phyloP scores from a whole-genome alignment of 805 yeast genomes.

The Cyberlindnera mississippiensis region DNA sequence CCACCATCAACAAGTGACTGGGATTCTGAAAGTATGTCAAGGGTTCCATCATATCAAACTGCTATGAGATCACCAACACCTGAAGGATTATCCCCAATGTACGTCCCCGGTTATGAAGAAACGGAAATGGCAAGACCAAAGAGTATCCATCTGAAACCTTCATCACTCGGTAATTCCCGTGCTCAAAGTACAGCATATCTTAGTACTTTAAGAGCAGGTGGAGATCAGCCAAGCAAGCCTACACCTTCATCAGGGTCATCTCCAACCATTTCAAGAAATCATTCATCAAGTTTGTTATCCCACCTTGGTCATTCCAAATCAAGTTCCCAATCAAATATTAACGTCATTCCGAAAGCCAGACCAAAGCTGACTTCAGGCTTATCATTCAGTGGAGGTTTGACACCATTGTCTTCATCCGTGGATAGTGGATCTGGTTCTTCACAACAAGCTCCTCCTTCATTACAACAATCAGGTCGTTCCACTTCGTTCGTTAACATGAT shows the following conservation, averaged over 20 bases:
- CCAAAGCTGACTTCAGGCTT: conserved; percentile 8
- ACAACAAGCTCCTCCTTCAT: conserved; percentile 2
- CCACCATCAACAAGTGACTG: conserved; percentile 29
- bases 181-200: conserved; percentile 26
- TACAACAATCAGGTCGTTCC: conserved; percentile 18
- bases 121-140: conserved; percentile 22
- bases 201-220: conserved; percentile 20
- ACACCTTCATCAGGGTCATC: conserved; percentile 18
- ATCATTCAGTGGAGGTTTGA: conserved; percentile 9
- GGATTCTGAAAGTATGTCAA: conserved; percentile 46
- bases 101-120: conserved; percentile 31
- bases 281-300: conserved; percentile 13
- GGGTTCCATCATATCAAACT: conserved; percentile 81
- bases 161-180: conserved; percentile 26
- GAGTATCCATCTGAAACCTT: conserved; percentile 26
- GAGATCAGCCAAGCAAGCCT: conserved; percentile 8
- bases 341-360: not conserved
- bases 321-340: conserved; percentile 1
- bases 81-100: conserved; percentile 67
- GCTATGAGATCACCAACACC: conserved; percentile 60
- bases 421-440: conserved; percentile 1
- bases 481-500: conserved; percentile 26
- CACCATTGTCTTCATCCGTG: conserved; percentile 7
- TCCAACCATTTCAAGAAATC: conserved; percentile 22
- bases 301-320: conserved; percentile 3